These are phyloP conservation scores for Venturia carpophila DNA, from an alignment of 2,329 filamentous ascomycete genomes.

Conservation along the genomic window DNA sequence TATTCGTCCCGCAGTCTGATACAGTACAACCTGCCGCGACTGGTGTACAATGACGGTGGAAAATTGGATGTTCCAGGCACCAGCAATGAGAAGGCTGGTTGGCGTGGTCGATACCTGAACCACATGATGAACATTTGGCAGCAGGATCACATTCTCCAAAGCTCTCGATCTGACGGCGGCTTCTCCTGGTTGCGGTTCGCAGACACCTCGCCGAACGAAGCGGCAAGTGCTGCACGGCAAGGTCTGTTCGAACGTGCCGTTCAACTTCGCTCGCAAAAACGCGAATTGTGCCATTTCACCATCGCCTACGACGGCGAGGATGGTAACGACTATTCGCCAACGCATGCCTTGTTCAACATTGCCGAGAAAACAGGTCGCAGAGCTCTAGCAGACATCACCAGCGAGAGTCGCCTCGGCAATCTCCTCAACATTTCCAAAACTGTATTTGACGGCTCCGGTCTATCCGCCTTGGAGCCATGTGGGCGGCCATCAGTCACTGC, in stretches of 20 bases:
- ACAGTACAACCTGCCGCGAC: constrained; percentile 70
- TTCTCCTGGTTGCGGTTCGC: constrained; percentile 91
- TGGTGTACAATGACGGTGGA: constrained; percentile 76
- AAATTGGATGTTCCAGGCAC: constrained; percentile 65
- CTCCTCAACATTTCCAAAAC: constrained; percentile 71
- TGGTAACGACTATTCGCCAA: constrained; percentile 57
- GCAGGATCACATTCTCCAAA: constrained; percentile 65
- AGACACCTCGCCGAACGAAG: constrained; percentile 66
- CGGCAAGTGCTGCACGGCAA: constrained; percentile 58
- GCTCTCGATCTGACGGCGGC: constrained; percentile 50
- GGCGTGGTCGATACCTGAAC: constrained; percentile 65
- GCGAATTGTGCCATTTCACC: constrained; percentile 58
- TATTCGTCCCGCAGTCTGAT: constrained; percentile 86
- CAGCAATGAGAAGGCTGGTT: constrained; percentile 69
- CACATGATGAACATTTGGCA: constrained; percentile 89
- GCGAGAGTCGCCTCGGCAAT: constrained; percentile 62
- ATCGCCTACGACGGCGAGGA: constrained; percentile 61
- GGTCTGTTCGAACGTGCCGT: constrained; percentile 68
- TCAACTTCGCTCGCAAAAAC: constrained; percentile 43
- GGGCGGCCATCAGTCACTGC: constrained; percentile 71
- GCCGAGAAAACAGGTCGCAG: constrained; percentile 53
- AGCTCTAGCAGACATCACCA: constrained; percentile 60
- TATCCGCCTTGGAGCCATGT: constrained; percentile 73
- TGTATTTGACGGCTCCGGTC: constrained; percentile 60
- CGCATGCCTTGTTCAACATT: constrained; percentile 76